phyloP scores from a whole-genome alignment of 805 yeast genomes.

The Saturnispora serradocipensis region DNA sequence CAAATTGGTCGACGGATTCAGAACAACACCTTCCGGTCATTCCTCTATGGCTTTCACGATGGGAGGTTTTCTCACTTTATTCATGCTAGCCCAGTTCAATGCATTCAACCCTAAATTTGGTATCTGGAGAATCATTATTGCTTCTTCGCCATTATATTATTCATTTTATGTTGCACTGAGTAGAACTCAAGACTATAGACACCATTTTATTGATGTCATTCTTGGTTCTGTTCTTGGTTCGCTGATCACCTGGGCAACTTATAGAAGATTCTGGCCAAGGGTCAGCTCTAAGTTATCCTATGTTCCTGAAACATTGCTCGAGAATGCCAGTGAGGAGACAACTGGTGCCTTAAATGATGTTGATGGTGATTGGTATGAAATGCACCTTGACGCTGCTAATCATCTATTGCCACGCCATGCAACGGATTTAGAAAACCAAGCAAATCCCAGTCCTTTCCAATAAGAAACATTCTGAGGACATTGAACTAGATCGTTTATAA shows the following conservation, averaged over 20 bases:
- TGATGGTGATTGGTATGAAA: constrained; percentile 10
- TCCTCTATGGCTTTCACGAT: constrained; percentile 65
- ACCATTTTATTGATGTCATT: constrained; percentile 79
- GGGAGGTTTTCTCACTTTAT: constrained; percentile 50
- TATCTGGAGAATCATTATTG: constrained; percentile 51
- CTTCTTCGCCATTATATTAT: constrained; percentile 48
- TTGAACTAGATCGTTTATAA: not conserved
- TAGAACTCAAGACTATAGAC: constrained; percentile 88
- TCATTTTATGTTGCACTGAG: constrained; percentile 76
- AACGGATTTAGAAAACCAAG: constrained; percentile 4
- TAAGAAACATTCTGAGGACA: not conserved
- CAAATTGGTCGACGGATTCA: constrained; percentile 56
- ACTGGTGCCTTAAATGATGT: not conserved
- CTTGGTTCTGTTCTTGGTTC: constrained; percentile 65
- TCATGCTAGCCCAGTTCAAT: constrained; percentile 59
- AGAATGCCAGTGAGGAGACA: not conserved
- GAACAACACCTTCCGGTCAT: constrained; percentile 81
- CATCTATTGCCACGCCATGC: constrained; percentile 6
- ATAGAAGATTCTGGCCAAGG: constrained; percentile 43
- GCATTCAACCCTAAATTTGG: constrained; percentile 35
- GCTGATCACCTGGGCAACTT: constrained; percentile 48
- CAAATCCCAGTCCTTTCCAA: constrained; percentile 1
- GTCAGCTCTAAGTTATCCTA: constrained; percentile 28
- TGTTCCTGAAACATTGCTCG: constrained; percentile 26
- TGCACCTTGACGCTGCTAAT: not conserved